Conservation (phyloP, 2,329 filamentous ascomycete genomes). For the Lasiodiplodia sp. region DNA sequence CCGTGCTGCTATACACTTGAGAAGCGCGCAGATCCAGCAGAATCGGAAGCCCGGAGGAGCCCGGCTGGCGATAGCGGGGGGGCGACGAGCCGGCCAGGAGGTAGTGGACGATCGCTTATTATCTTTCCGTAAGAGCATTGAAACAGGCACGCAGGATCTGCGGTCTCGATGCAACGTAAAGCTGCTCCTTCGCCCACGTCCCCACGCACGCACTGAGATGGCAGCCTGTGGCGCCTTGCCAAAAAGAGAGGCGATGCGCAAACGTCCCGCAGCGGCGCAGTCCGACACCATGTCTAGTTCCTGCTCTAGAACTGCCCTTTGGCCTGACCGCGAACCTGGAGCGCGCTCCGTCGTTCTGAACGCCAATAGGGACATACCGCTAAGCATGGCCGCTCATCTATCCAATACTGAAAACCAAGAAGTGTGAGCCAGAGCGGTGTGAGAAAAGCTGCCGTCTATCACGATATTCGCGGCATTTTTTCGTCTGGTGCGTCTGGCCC, state of each 20-base stretch:
- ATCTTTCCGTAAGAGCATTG: conserved; percentile 23
- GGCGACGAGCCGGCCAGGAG: conserved; percentile 18
- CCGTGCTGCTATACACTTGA: background rate
- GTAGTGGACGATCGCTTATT: conserved; percentile 24
- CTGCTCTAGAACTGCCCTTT: conserved; percentile 28
- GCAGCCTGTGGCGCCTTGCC: conserved; percentile 7
- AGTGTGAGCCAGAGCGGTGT: conserved; percentile 15
- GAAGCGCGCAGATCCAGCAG: conserved; percentile 7
- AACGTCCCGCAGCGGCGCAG: conserved; percentile 29
- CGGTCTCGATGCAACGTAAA: conserved; percentile 27
- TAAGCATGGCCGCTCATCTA: conserved; percentile 17
- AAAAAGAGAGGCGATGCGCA: conserved; percentile 25
- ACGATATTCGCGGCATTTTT: conserved; percentile 28
- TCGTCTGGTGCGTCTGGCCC: conserved; percentile 14
- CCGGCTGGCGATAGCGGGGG: conserved; percentile 1
- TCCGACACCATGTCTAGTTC: conserved; percentile 24
- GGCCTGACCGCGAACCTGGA: conserved; percentile 25
- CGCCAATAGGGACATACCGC: conserved; percentile 16
- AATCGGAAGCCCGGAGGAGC: background rate
- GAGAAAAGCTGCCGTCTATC: conserved; percentile 16
- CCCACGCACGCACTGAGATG: conserved; percentile 21
- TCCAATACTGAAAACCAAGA: conserved; percentile 19
- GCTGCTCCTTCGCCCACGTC: conserved; percentile 21
- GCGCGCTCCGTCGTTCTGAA: conserved; percentile 8
- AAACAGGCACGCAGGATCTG: conserved; percentile 29